Evolutionary conservation across 129 eudicot species (phyloP).

Genomic region (Arctium lappa): DNA sequence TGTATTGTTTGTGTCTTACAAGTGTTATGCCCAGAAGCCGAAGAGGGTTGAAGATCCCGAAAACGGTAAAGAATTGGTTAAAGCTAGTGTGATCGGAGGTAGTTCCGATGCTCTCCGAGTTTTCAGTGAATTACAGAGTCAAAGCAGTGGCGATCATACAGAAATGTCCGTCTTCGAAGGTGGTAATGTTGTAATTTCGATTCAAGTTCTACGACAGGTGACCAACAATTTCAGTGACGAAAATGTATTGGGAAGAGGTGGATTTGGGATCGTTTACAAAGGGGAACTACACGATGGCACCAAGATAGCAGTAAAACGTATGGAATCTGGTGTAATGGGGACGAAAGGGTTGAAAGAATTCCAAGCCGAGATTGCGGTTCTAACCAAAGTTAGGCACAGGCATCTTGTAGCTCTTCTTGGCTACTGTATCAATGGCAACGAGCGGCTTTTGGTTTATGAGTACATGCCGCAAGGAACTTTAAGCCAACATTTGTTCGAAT

Average conservation of each 20-base stretch:
- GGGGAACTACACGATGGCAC: conserved; percentile 66
- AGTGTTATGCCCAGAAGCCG: conserved; percentile 9
- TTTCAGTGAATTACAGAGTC: conserved; percentile 20
- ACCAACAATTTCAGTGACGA: conserved; percentile 46
- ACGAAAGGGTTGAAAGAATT: conserved; percentile 61
- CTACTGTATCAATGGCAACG: conserved; percentile 52
- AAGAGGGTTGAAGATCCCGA: conserved; percentile 26
- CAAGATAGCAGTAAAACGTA: conserved; percentile 63
- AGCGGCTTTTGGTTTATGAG: conserved; percentile 77
- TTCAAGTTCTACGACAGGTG: conserved; percentile 51
- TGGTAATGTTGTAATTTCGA: conserved; percentile 48
- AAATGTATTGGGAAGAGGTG: conserved; percentile 61
- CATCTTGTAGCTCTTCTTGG: conserved; percentile 72
- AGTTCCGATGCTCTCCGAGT: conserved; percentile 12
- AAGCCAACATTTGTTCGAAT: conserved; percentile 58
- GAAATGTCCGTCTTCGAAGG: conserved; percentile 39
- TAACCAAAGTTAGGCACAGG: conserved; percentile 68
- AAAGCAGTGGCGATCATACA: conserved; percentile 21
- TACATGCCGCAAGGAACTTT: conserved; percentile 74
- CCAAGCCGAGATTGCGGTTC: conserved; percentile 70
- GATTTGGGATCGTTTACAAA: conserved; percentile 69
- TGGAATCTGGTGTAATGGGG: conserved; percentile 47
- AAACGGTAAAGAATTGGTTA: conserved; percentile 23
- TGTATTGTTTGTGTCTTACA: conserved; percentile 26
- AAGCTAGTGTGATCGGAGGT: conserved; percentile 18